phyloP scores from a whole-genome alignment of 352 stramenopile species.

The Globisporangium camurandrum region DNA sequence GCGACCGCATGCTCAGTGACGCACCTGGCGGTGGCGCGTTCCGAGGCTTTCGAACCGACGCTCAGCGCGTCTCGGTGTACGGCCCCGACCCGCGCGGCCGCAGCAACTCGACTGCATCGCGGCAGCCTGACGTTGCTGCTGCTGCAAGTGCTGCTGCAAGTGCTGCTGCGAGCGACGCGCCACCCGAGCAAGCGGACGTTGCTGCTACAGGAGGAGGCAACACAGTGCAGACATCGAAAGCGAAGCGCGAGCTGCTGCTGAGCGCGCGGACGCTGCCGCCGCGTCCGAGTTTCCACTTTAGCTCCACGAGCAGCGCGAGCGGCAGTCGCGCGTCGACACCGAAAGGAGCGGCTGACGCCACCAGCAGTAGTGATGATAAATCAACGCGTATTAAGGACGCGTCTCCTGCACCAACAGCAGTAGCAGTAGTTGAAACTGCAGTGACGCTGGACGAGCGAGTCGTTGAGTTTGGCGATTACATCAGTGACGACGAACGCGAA shows the following conservation, averaged over 20 bases:
- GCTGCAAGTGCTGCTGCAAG: not conserved
- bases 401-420: not conserved
- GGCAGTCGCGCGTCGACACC: conserved; percentile 19
- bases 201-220: too few relatives aligned
- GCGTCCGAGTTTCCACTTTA: conserved; percentile 18
- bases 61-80: conserved; percentile 10
- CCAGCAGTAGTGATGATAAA: conserved; percentile 1
- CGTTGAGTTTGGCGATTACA: not conserved
- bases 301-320: conserved; percentile 8
- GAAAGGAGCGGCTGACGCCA: conserved; percentile 12
- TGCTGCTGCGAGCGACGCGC: too few relatives aligned
- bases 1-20: conserved; percentile 31
- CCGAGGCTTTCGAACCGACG: conserved; percentile 13
- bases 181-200: too few relatives aligned
- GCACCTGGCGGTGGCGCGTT: conserved; percentile 1
- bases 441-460: not conserved
- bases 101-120: conserved; percentile 12
- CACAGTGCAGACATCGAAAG: too few relatives aligned
- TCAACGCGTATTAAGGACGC: not conserved
- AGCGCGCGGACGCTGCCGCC: conserved; percentile 21
- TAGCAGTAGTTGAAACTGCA: too few relatives aligned
- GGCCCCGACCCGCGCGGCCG: conserved; percentile 14
- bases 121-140: conserved; percentile 17
- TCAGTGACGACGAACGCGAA: not conserved
- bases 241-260: conserved; percentile 16